Evolutionary conservation across 208 protist genomes (phyloP), one percentile per base, ranked within the genome.

Genomic region (Acanthamoeba healyi): DNA sequence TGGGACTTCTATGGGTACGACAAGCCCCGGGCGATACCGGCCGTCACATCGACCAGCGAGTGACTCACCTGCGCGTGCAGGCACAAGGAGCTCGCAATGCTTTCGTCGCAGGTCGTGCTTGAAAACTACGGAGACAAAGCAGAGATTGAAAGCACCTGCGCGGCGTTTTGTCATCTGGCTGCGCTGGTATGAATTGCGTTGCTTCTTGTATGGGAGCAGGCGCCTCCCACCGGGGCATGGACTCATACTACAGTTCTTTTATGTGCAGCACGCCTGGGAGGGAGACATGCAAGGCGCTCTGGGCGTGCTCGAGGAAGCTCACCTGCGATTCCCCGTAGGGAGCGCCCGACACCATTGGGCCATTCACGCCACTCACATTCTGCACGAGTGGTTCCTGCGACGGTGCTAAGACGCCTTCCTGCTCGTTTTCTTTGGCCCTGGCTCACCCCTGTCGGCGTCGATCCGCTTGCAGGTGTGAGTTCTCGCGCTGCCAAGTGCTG

Each of bases 341-440:
- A 91, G 49, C 34, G 36, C 56, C 24, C 36, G 58, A 42, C 49
- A 91, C 26, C 56, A 91, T 22, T 91, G 84, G 84, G 58, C 84
- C 42, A 72, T 19, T 10, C 38, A 44, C 36, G 58, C 84, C 36
- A 42, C 38, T 46, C 84, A 91, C 84, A 91, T 91, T 32, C 84
- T 91, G 17, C 84, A 91, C n/a, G 84, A 91, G 9, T 91, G 84
- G 84, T 91, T 65, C 84, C 58, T 91, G n/a, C 84, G 84, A 72
- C 14, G 84, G 84, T 88, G 36, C 29, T n/a, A n/a, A n/a, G 19
- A 40, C 5, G 6, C 44, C 38, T n/a, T 7, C 14, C 9, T 3
- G 4, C 10, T 24, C 51, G 1, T 19, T 14, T 40, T 46, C 29
- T 26, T 24, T 26, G n/a, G n/a, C 19, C 14, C 26, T 58, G 6